Evolutionary conservation across 768 basidiomycete species (phyloP).

Genomic region (Strobilomyces dryophilus): DNA sequence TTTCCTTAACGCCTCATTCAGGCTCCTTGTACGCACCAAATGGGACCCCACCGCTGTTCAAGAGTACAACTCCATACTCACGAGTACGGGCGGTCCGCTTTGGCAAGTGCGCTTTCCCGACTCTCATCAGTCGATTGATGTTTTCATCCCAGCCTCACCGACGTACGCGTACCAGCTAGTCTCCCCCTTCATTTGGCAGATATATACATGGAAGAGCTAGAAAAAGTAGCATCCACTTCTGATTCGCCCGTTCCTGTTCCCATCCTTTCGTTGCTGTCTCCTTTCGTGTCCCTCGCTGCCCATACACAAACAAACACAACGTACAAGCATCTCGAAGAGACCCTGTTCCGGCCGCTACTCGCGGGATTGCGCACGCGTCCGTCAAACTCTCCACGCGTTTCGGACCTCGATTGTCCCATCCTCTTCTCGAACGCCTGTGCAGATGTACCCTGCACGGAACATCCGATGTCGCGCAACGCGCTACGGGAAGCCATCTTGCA

Average conservation of each 20-base stretch:
- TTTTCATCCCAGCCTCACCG: constrained; percentile 48
- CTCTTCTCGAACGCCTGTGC: constrained; percentile 51
- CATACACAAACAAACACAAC: constrained; percentile 59
- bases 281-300: constrained; percentile 72
- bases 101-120: constrained; percentile 47
- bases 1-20: constrained; percentile 83
- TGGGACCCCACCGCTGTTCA: constrained; percentile 60
- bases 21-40: constrained; percentile 61
- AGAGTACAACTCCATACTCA: constrained; percentile 69
- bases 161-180: constrained; percentile 70
- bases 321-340: constrained; percentile 67
- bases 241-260: constrained; percentile 39
- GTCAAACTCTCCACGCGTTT: constrained; percentile 36
- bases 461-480: constrained; percentile 29
- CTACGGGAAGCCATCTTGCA: constrained; percentile 56
- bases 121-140: constrained; percentile 3
- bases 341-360: constrained; percentile 69
- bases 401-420: constrained; percentile 36
- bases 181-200: constrained; percentile 86
- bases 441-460: constrained; percentile 38
- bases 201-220: constrained; percentile 85
- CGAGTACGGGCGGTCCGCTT: constrained; percentile 69
- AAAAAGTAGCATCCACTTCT: constrained; percentile 53
- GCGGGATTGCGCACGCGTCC: constrained; percentile 41
- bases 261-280: constrained; percentile 52